Evolutionary conservation across 2,329 filamentous ascomycete genomes (phyloP).

Genomic region (Blastomyces parvus): DNA sequence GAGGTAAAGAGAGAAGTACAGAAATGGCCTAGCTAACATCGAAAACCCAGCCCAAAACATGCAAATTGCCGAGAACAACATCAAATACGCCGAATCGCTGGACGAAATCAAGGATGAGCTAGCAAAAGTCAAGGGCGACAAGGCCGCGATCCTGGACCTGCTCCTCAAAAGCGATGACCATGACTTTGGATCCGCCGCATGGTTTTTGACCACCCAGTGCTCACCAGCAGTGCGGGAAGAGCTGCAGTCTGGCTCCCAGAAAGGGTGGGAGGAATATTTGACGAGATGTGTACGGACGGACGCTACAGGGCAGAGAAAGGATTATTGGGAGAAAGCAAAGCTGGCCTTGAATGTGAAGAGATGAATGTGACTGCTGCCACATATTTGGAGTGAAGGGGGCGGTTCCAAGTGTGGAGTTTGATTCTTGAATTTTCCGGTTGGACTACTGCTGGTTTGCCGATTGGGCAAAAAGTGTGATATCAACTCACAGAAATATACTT

Average conservation of each 20-base stretch:
- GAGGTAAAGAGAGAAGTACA: background rate
- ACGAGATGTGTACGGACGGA: slow-evolving; percentile 45
- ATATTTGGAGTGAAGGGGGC: too few relatives aligned
- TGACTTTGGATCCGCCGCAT: slow-evolving; percentile 51
- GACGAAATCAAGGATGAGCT: slow-evolving; percentile 34
- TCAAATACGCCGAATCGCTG: slow-evolving; percentile 44
- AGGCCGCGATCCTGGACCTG: slow-evolving; percentile 40
- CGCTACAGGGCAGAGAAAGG: slow-evolving; percentile 37
- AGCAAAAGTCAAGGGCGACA: slow-evolving; percentile 27
- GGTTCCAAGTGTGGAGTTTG: too few relatives aligned
- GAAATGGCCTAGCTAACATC: slow-evolving; percentile 4
- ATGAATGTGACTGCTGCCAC: background rate
- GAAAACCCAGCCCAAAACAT: slow-evolving; percentile 48
- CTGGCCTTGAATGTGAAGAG: slow-evolving; percentile 25
- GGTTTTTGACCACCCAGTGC: slow-evolving; percentile 53
- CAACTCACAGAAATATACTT: too few relatives aligned
- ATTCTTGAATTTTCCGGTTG: too few relatives aligned
- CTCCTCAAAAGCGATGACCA: slow-evolving; percentile 41
- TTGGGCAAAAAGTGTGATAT: too few relatives aligned
- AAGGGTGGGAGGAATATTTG: slow-evolving; percentile 47
- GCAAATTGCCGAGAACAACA: slow-evolving; percentile 49
- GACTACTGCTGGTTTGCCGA: too few relatives aligned
- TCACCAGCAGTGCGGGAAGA: slow-evolving; percentile 32
- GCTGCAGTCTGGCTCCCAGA: slow-evolving; percentile 39
- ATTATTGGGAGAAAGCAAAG: slow-evolving; percentile 43